Conservation (phyloP, 768 basidiomycete genomes). For the Lactarius quietus region DNA sequence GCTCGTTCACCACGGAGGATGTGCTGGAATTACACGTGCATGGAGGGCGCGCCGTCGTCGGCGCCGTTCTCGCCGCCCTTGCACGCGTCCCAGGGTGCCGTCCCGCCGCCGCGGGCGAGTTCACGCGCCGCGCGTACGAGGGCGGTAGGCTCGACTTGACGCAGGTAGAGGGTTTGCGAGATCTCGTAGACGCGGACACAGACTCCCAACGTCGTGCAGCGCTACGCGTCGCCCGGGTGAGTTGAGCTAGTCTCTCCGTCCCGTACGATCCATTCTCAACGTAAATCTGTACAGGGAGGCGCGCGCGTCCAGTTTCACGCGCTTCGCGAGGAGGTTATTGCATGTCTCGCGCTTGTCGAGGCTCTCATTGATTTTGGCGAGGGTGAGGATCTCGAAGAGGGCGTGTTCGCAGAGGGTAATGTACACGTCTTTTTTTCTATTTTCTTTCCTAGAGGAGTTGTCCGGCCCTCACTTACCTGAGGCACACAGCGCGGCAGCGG, state of each 20-base stretch:
- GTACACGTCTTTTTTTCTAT: slow-evolving; percentile 12
- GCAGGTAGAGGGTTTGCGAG: slow-evolving; percentile 84
- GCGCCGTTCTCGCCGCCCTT: slow-evolving; percentile 63
- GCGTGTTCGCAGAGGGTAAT: slow-evolving; percentile 66
- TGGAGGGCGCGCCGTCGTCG: slow-evolving; percentile 77
- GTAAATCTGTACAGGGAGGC: slow-evolving; percentile 48
- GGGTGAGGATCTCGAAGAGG: slow-evolving; percentile 86
- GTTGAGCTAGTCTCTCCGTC: slow-evolving; percentile 30
- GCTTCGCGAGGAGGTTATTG: slow-evolving; percentile 62
- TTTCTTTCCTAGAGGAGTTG: not conserved
- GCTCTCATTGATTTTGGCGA: slow-evolving; percentile 94
- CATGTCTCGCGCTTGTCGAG: slow-evolving; percentile 74
- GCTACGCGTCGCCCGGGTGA: slow-evolving; percentile 60
- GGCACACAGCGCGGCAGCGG: slow-evolving; percentile 48
- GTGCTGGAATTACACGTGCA: slow-evolving; percentile 84
- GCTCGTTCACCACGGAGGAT: slow-evolving; percentile 81
- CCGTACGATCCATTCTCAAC: not conserved
- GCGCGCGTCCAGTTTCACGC: slow-evolving; percentile 57
- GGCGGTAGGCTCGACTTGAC: slow-evolving; percentile 82
- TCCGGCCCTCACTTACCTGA: not conserved
- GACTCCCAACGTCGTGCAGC: slow-evolving; percentile 77
- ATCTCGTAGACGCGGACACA: slow-evolving; percentile 87
- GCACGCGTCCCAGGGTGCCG: slow-evolving; percentile 60
- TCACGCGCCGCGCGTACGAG: slow-evolving; percentile 79
- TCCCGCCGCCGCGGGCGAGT: slow-evolving; percentile 84